Conservation (phyloP, 1,284 basidiomycete genomes). For the Papiliotrema laurentii region DNA sequence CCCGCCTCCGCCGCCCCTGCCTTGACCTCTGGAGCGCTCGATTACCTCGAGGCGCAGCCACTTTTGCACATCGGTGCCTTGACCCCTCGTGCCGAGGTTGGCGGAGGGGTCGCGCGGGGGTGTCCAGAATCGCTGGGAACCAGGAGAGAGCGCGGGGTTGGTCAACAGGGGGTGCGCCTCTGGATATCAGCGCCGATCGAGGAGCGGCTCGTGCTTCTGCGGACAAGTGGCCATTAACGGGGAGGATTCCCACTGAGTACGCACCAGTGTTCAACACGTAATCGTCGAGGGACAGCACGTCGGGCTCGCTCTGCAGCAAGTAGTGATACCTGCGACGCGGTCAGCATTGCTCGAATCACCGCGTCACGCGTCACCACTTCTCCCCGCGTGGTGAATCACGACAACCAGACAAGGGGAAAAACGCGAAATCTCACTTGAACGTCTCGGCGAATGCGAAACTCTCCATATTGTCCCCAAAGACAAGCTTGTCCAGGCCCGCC, state of each 20-base stretch:
- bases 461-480: slow-evolving; percentile 49
- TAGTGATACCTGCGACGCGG: slow-evolving; percentile 48
- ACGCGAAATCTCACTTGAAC: slow-evolving; percentile 45
- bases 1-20: no score
- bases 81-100: slow-evolving; percentile 33
- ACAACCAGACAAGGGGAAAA: background rate
- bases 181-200: no score
- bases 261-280: slow-evolving; percentile 55
- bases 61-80: slow-evolving; percentile 46
- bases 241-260: background rate
- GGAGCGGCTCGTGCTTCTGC: background rate
- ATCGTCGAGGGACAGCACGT: slow-evolving; percentile 55
- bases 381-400: no score
- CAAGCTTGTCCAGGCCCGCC: slow-evolving; percentile 30
- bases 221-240: background rate
- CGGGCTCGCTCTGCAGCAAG: slow-evolving; percentile 52
- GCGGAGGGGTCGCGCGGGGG: slow-evolving; percentile 9
- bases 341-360: background rate
- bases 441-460: slow-evolving; percentile 56
- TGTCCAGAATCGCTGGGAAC: slow-evolving; percentile 33
- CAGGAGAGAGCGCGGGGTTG: slow-evolving; percentile 32
- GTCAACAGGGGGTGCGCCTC: slow-evolving; percentile 48
- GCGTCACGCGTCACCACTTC: no score
- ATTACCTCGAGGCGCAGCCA: slow-evolving; percentile 27
- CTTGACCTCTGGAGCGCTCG: slow-evolving; percentile 1